Evolutionary conservation across 306 rosid species (phyloP).

Genomic region (Dalbergia oliveri): DNA sequence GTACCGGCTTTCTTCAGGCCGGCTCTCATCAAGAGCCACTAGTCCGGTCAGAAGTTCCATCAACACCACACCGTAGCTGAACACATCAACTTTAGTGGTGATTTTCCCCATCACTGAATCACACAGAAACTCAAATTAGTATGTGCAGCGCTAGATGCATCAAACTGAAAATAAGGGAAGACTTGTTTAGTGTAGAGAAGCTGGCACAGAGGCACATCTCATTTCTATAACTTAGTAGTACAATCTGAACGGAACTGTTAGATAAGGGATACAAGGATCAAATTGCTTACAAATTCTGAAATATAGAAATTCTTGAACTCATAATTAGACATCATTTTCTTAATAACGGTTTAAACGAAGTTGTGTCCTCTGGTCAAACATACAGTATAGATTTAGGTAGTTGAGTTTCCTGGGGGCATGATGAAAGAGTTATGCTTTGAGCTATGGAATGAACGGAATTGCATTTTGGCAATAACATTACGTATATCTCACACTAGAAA

Average conservation of each 20-base stretch:
- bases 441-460: background rate
- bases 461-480: background rate
- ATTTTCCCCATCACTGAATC: conserved; percentile 89
- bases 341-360: background rate
- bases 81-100: conserved; percentile 85
- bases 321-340: background rate
- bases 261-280: conserved; percentile 15
- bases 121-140: conserved; percentile 29
- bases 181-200: background rate
- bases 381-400: no score
- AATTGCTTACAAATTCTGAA: conserved; percentile 27
- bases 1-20: conserved; percentile 85
- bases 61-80: conserved; percentile 83
- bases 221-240: background rate
- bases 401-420: background rate
- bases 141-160: conserved; percentile 1
- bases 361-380: background rate
- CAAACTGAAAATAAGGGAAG: background rate
- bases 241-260: conserved; percentile 3
- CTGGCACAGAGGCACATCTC: conserved; percentile 1
- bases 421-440: background rate
- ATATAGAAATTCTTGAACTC: conserved; percentile 10
- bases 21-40: conserved; percentile 76
- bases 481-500: background rate
- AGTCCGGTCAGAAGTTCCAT: conserved; percentile 86